phyloP scores from a whole-genome alignment of 768 basidiomycete species.

The Phanerochaete sordida region DNA sequence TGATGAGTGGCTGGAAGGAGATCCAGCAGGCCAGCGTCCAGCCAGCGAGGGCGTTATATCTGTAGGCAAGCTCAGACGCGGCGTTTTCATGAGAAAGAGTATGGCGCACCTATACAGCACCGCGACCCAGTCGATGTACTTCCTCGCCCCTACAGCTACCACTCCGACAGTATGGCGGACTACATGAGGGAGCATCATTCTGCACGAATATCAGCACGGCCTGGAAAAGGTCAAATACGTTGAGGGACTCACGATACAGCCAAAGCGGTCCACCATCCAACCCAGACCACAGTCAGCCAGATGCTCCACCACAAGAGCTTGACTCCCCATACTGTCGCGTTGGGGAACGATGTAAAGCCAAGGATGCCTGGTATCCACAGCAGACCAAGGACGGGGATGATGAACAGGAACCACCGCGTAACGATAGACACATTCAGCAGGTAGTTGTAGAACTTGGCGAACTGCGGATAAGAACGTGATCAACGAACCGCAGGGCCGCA shows the following conservation, averaged over 20 bases:
- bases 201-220: constrained; percentile 3
- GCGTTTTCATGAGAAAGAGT: neutral
- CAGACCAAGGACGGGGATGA: constrained; percentile 64
- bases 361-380: constrained; percentile 79
- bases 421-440: constrained; percentile 73
- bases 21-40: constrained; percentile 72
- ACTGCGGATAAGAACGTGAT: constrained; percentile 29
- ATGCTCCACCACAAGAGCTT: constrained; percentile 77
- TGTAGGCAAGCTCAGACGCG: constrained; percentile 9
- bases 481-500: neutral
- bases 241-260: constrained; percentile 51
- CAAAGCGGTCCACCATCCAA: constrained; percentile 76
- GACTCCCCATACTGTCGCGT: constrained; percentile 54
- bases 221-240: neutral
- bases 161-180: constrained; percentile 66
- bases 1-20: constrained; percentile 68
- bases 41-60: constrained; percentile 61
- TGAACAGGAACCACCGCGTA: constrained; percentile 77
- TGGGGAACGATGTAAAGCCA: constrained; percentile 45
- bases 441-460: constrained; percentile 66
- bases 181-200: constrained; percentile 43
- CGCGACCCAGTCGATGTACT: constrained; percentile 77
- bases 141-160: constrained; percentile 64
- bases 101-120: constrained; percentile 52
- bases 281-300: constrained; percentile 81